Evolutionary conservation across 257 asterid species (phyloP).

Genomic region (Galeopsis tetrahit): DNA sequence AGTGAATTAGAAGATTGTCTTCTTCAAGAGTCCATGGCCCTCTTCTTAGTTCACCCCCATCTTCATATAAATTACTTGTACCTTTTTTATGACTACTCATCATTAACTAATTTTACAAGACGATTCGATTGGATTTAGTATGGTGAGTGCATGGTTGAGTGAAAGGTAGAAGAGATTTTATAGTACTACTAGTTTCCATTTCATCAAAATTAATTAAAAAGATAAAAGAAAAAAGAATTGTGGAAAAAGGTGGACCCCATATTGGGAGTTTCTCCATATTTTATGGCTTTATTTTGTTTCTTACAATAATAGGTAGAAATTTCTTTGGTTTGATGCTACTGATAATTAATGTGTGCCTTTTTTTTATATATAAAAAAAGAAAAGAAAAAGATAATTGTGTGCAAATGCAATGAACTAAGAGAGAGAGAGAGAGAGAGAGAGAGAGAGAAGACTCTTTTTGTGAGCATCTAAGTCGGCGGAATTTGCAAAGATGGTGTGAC

Average conservation of each 20-base stretch:
- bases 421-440: conserved; percentile 27
- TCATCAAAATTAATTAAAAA: conserved; percentile 6
- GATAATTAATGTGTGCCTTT: no score
- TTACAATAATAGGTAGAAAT: conserved; percentile 38
- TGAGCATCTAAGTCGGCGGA: conserved; percentile 39
- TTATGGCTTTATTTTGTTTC: conserved; percentile 28
- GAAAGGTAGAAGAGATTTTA: conserved; percentile 42
- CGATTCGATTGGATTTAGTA: conserved; percentile 9
- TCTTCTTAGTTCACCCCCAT: conserved; percentile 65
- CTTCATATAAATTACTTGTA: conserved; percentile 38
- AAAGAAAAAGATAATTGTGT: conserved; percentile 15
- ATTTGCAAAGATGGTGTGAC: conserved; percentile 26
- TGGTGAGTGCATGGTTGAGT: conserved; percentile 13
- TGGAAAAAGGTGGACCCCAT: conserved; percentile 36
- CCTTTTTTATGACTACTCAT: conserved; percentile 35
- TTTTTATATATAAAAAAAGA: no score
- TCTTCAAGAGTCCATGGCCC: conserved; percentile 96
- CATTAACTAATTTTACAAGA: background rate
- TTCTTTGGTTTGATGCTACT: conserved; percentile 34
- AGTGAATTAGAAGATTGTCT: conserved; percentile 74
- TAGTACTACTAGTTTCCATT: conserved; percentile 40
- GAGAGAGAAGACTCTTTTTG: conserved; percentile 38
- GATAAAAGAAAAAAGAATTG: background rate
- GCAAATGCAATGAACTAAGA: conserved; percentile 43
- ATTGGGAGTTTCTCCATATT: conserved; percentile 35